phyloP scores from a whole-genome alignment of 768 basidiomycete species.

The Pleurotus tuoliensis region DNA sequence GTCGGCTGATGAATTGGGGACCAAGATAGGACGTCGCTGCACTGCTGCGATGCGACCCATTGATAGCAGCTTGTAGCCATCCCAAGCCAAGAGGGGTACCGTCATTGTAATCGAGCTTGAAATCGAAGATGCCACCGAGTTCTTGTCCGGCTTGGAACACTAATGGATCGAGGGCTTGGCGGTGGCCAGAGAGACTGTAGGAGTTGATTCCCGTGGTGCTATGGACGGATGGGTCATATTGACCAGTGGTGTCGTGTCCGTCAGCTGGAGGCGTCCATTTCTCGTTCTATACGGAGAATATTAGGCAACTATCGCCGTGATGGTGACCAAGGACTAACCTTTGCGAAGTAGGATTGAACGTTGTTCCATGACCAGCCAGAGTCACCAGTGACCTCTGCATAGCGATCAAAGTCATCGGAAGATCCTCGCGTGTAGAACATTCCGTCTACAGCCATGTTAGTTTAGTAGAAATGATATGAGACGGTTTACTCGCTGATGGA shows the following conservation, averaged over 20 bases:
- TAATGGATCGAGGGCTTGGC: constrained; percentile 13
- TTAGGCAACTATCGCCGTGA: background rate
- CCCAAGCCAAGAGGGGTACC: constrained; percentile 26
- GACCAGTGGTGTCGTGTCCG: constrained; percentile 22
- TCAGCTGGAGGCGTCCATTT: constrained; percentile 20
- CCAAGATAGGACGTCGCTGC: constrained; percentile 22
- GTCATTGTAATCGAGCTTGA: constrained; percentile 24
- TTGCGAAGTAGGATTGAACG: constrained; percentile 19
- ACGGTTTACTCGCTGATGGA: constrained; percentile 3
- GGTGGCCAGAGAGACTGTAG: constrained; percentile 21
- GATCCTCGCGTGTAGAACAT: constrained; percentile 23
- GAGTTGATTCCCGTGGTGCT: constrained; percentile 19
- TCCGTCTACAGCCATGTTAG: background rate
- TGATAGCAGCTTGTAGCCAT: constrained; percentile 15
- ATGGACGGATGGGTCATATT: constrained; percentile 25
- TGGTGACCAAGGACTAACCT: constrained; percentile 11
- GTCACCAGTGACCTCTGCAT: constrained; percentile 20
- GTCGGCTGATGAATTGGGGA: constrained; percentile 17
- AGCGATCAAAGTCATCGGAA: constrained; percentile 22
- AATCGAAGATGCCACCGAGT: constrained; percentile 20
- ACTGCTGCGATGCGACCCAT: constrained; percentile 16
- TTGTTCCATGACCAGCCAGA: constrained; percentile 26
- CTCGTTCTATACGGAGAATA: constrained; percentile 21
- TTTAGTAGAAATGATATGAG: too few relatives aligned
- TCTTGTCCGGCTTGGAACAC: constrained; percentile 20